Evolutionary conservation across 345 rosid genomes (phyloP).

Genomic region (Syzygium grande): DNA sequence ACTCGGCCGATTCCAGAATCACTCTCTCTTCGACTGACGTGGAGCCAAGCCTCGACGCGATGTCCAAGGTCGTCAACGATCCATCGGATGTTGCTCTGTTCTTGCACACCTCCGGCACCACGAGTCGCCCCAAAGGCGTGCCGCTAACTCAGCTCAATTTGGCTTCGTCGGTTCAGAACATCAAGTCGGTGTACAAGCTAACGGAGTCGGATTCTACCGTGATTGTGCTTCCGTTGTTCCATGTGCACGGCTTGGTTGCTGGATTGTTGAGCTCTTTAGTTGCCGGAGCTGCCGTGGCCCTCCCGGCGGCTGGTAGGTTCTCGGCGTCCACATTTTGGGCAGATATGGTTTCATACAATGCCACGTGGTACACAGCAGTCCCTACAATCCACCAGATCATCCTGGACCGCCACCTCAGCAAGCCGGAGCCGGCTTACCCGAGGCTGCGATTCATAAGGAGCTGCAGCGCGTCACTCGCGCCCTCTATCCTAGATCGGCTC

Average conservation of each 20-base stretch:
- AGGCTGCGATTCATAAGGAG: slow-evolving; percentile 76
- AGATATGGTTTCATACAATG: slow-evolving; percentile 56
- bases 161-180: slow-evolving; percentile 49
- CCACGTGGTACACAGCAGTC: slow-evolving; percentile 95
- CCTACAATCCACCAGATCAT: slow-evolving; percentile 92
- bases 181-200: slow-evolving; percentile 61
- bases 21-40: slow-evolving; percentile 10
- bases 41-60: slow-evolving; percentile 9
- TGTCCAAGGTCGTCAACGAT: slow-evolving; percentile 24
- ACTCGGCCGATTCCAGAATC: slow-evolving; percentile 14
- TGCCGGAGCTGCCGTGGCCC: slow-evolving; percentile 72
- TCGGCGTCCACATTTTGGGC: slow-evolving; percentile 79
- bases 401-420: slow-evolving; percentile 55
- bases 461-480: slow-evolving; percentile 88
- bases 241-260: slow-evolving; percentile 78
- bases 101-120: slow-evolving; percentile 73
- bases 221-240: slow-evolving; percentile 73
- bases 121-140: slow-evolving; percentile 85
- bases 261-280: slow-evolving; percentile 65
- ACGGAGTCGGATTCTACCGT: slow-evolving; percentile 75
- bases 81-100: slow-evolving; percentile 60
- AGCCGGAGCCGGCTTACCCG: slow-evolving; percentile 55
- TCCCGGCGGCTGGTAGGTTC: slow-evolving; percentile 78
- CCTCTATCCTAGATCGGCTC: slow-evolving; percentile 56
- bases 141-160: slow-evolving; percentile 60